phyloP scores from a whole-genome alignment of 352 stramenopile genomes.

The Phytophthora pseudosyringae region DNA sequence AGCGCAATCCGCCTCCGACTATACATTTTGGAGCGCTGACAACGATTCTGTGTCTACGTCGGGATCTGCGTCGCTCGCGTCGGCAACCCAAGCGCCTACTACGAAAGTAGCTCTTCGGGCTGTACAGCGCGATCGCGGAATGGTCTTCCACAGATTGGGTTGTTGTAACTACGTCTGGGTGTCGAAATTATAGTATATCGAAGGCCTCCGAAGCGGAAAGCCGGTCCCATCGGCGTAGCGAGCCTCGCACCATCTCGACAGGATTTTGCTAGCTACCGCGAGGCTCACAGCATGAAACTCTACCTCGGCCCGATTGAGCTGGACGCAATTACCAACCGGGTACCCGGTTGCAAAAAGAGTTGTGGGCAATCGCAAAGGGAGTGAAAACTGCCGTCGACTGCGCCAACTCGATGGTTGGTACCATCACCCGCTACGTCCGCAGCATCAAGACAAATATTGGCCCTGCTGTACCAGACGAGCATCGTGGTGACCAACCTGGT shows the following conservation, averaged over 20 bases:
- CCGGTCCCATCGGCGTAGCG: slow-evolving; percentile 6
- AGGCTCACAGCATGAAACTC: slow-evolving; percentile 29
- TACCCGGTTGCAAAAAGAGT: slow-evolving; percentile 43
- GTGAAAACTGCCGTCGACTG: slow-evolving; percentile 42
- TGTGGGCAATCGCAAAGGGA: slow-evolving; percentile 31
- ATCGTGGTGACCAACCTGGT: slow-evolving; percentile 46
- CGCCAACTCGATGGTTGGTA: slow-evolving; percentile 34
- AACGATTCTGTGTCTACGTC: too few species aligned
- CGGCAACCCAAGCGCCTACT: too few species aligned
- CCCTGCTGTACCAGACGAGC: slow-evolving; percentile 48
- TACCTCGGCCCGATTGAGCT: slow-evolving; percentile 40
- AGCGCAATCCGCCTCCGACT: too few species aligned
- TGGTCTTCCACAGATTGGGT: too few species aligned
- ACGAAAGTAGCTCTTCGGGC: too few species aligned
- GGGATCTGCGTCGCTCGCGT: too few species aligned
- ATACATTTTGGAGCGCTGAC: too few species aligned
- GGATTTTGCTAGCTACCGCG: slow-evolving; percentile 44
- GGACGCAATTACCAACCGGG: slow-evolving; percentile 45
- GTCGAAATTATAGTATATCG: too few species aligned
- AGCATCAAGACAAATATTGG: slow-evolving; percentile 36
- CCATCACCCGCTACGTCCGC: slow-evolving; percentile 7
- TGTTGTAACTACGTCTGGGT: too few species aligned
- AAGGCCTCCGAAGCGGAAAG: too few species aligned
- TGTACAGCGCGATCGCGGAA: too few species aligned
- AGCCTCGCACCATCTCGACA: slow-evolving; percentile 9